Base-by-base conservation (phyloP, 106 monocot species). In the Allium cepa region DNA sequence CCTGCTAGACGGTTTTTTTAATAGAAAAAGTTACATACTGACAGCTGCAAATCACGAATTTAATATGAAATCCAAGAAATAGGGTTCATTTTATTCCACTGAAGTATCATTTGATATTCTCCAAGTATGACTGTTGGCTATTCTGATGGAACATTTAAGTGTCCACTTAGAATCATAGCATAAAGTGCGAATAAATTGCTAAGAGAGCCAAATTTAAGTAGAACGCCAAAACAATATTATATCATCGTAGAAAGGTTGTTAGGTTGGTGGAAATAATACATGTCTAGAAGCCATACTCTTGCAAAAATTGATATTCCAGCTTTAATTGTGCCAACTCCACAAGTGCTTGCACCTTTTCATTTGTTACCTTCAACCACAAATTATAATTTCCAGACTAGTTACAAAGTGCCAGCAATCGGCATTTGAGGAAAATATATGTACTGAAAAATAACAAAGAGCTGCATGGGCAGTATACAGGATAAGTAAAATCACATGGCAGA, bases 341-440 rank as follows among this genome's bases (percentile, higher is more conserved):
- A 49, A 90, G 82, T 67, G 78, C 82, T 56, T 73, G 80, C 11
- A 90, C 85, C 80, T 90, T 90, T 82, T 90, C 90, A 73, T 85
- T 70, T 14, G 82, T 83, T 51, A 90, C 90, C 90, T 90, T 66
- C 47, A 74, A 7, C 67, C 56, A 46, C 66, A 63, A 68, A 48
- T 46, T 9, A 67, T 7, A 58, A 3, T 22, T 22, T 36, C 36
- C 5, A 36, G 5, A 36, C 36, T 1, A 36, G 36, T 36, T 4
- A 36, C 36, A 36, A 36, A 36, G 4, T 36, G 3, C 36, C 3
- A 36, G 36, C 36, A 36, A 36, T 36, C 5, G 36, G 36, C 36
- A 36, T 36, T 36, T 5, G 5, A 36, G 36, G 36, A 36, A 36
- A 36, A 36, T 36, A 36, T 36, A 36, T 36, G 36, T 36, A 36